Conservation (phyloP, 345 rosid species). For the Fremontodendron californicum region DNA sequence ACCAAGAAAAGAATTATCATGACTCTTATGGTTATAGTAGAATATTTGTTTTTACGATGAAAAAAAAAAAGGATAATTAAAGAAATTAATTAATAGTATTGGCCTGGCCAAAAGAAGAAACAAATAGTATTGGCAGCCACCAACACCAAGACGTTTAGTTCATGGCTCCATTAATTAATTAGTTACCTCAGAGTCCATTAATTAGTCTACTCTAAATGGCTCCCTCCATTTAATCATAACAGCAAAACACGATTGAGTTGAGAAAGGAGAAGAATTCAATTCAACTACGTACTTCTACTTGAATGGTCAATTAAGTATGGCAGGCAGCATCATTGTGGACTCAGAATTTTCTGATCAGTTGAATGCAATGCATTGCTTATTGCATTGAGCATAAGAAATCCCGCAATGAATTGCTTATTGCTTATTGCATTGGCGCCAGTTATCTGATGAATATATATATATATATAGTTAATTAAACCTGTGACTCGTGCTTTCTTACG, state of each 20-base stretch:
- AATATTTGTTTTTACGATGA: no score
- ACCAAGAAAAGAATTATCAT: no score
- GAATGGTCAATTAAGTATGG: neutral
- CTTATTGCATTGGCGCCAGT: neutral
- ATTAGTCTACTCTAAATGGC: neutral
- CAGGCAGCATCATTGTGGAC: neutral
- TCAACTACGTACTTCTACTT: no score
- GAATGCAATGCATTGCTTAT: neutral
- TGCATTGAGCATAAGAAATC: neutral
- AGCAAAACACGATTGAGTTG: neutral
- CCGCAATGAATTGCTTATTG: no score
- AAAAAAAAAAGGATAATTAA: no score
- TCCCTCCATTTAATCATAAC: neutral
- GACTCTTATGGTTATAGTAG: no score
- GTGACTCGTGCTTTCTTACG: neutral
- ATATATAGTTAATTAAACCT: no score
- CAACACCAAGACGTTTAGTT: neutral
- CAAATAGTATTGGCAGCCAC: no score
- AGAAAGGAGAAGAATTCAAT: neutral
- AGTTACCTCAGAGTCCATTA: neutral
- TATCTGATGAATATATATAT: neutral
- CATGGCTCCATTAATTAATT: neutral
- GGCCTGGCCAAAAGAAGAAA: no score
- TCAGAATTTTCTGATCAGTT: neutral
- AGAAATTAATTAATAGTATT: no score